These are phyloP conservation scores for Heterobasidion occidentale DNA, from an alignment of 1,284 basidiomycete species.

Conservation along the genomic window DNA sequence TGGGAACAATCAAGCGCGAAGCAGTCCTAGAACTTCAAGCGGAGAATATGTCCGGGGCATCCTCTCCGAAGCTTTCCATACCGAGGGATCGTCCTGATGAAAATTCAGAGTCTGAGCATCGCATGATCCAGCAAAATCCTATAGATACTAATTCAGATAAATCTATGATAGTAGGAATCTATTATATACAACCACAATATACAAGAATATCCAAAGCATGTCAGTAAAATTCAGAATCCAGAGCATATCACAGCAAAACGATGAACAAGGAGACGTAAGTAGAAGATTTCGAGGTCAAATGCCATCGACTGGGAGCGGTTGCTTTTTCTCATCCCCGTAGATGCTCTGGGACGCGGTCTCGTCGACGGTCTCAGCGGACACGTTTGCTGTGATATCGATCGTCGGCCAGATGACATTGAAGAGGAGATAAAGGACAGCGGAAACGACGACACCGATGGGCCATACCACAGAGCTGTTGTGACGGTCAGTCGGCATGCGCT, in stretches of 20 bases:
- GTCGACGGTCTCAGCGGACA: not conserved
- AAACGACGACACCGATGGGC: not conserved
- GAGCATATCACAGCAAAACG: no score
- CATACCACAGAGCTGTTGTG: not conserved
- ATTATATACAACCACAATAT: no score
- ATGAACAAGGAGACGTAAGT: not conserved
- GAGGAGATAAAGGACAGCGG: not conserved
- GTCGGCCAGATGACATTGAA: not conserved
- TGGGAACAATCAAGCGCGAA: not conserved
- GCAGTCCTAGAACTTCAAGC: no score
- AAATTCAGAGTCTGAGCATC: not conserved
- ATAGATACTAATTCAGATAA: no score
- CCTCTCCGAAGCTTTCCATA: not conserved
- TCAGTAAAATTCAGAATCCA: not conserved
- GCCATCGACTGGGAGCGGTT: not conserved
- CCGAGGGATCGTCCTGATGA: not conserved
- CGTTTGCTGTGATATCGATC: not conserved
- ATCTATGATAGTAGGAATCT: no score
- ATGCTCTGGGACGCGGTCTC: not conserved
- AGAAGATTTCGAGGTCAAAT: not conserved
- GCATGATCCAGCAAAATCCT: no score
- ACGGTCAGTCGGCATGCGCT: not conserved
- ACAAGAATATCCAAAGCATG: not conserved
- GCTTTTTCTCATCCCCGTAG: not conserved
- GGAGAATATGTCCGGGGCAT: not conserved